Evolutionary conservation across 169 alveolate species (phyloP).

Genomic region (Plasmodium berghei): DNA sequence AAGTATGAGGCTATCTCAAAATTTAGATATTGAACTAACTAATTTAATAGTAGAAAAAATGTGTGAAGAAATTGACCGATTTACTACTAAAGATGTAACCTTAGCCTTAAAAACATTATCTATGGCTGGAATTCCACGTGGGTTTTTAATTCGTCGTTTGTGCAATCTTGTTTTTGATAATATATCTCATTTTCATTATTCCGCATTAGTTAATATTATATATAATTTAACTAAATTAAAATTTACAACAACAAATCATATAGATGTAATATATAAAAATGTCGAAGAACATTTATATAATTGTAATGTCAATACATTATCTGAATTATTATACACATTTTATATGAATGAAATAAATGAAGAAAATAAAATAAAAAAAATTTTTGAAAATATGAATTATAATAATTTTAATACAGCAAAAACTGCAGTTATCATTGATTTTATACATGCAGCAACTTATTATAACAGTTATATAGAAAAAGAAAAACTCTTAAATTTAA

Average conservation of each 20-base stretch:
- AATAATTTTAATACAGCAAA: slow-evolving; percentile 69
- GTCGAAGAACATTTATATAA: slow-evolving; percentile 72
- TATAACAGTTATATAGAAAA: slow-evolving; percentile 42
- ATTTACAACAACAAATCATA: slow-evolving; percentile 71
- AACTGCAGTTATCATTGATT: slow-evolving; percentile 72
- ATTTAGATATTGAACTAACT: slow-evolving; percentile 74
- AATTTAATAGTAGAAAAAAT: slow-evolving; percentile 70
- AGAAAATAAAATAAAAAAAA: slow-evolving; percentile 66
- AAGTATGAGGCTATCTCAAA: slow-evolving; percentile 76
- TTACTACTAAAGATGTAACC: slow-evolving; percentile 73
- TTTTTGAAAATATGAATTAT: slow-evolving; percentile 59
- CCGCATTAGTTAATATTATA: slow-evolving; percentile 59
- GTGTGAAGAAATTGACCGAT: slow-evolving; percentile 78
- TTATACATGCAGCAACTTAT: slow-evolving; percentile 76
- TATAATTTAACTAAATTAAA: slow-evolving; percentile 71
- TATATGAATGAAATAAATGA: slow-evolving; percentile 77
- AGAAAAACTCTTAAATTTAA: slow-evolving; percentile 46
- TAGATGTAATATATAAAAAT: slow-evolving; percentile 73
- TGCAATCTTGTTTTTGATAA: slow-evolving; percentile 75
- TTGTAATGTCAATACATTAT: slow-evolving; percentile 55
- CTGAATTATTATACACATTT: slow-evolving; percentile 67
- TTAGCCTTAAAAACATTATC: slow-evolving; percentile 72
- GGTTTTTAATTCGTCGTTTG: slow-evolving; percentile 68
- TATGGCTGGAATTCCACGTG: slow-evolving; percentile 78
- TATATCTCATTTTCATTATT: slow-evolving; percentile 69